Evolutionary conservation across 2,329 filamentous ascomycete species (phyloP), one percentile per base, ranked within the genome.

Genomic region (Monosporascus sp.): DNA sequence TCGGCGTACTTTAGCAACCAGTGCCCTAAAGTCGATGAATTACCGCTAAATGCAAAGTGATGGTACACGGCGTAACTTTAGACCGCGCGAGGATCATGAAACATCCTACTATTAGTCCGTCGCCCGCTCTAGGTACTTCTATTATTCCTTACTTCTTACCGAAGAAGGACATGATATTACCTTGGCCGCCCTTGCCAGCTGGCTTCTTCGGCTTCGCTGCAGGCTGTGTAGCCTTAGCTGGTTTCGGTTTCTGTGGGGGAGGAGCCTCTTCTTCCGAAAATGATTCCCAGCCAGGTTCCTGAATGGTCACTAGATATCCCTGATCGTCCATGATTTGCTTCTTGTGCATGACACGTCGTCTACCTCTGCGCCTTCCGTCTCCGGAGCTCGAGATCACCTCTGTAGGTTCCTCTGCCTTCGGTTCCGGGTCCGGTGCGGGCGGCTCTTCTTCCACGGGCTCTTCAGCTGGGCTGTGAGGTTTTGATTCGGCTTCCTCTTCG

Each of bases 151-250:
- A 69, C 50, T 68, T 68, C 58, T 68, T 69, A 22, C 60, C 61
- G 53, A 69, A 69, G 54, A 69, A 69, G 7, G 67, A 69, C 67
- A 68, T 69, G 50, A 69, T 69, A 47, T 62, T 69, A 18, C 66
- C 65, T 49, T 68, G 66, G 1, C 50, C 58, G 18, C 57, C 60
- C 48, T 67, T 62, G 15, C 49, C 58, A 27, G 61, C 57, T 5
- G 60, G 55, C 50, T 67, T 67, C 54, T 66, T 66, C 7, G 61
- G 47, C 50, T 66, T 65, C 11, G 57, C 50, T 48, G 57, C 50
- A 2, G 61, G 50, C 46, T 65, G 63, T 27, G 53, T 7, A 27
- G 43, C 31, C 53, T 65, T 64, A 22, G 43, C 50, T 18, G 54
- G 45, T 25, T 54, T 55, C 14, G 61, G 18, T 43, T 61, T 62